Base-by-base conservation (phyloP, 1,284 basidiomycete genomes). In the Ustilago sp. region DNA sequence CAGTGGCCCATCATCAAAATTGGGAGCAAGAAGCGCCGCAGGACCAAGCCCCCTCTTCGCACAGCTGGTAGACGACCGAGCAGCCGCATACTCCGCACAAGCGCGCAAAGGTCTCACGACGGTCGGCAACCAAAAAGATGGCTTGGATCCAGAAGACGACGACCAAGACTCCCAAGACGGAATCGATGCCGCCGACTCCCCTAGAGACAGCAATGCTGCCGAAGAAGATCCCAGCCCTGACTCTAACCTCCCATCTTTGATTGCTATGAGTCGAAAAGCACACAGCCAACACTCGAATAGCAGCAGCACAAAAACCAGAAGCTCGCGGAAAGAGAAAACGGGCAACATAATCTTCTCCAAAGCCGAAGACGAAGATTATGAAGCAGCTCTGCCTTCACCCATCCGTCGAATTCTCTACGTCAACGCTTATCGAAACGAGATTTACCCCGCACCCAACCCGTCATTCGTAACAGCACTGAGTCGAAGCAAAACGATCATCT, bases 381-480 rank as follows among this genome's bases (percentile, higher is more conserved):
- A 68, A 17, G 39, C 53, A 2, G 50, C 66, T 1, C 68, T 82
- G 1, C 45, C 74, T 3, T 71, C 74, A 4, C 72, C 60, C 7
- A 83, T 83, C 59, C 55, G 56, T 28, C 92, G 92, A 57, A 87
- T 98, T 47, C 93, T 92, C 84, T 98, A 98, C 87, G 94, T 98
- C 87, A 98, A 98, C 85, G 91, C 84, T 0, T 84, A 83, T 54
- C 59, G 67, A 8, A 79, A 88, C 84, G 94, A 96, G 87, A 93
- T 98, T 58, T 92, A 93, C 82, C 95, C 95, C 8, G 89, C 90
- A 31, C 94, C 95, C 0, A 96, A 95, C 83, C 90, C 91, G 1
- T 92, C 93, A 50, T 94, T 92, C 83, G 84, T 97, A 32, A 87
- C 90, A 6, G 90, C 90, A 41, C 87, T 98, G 3, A 86, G 87